Evolutionary conservation across 805 yeast species (phyloP).

Genomic region (Suhomyces kilbournensis): DNA sequence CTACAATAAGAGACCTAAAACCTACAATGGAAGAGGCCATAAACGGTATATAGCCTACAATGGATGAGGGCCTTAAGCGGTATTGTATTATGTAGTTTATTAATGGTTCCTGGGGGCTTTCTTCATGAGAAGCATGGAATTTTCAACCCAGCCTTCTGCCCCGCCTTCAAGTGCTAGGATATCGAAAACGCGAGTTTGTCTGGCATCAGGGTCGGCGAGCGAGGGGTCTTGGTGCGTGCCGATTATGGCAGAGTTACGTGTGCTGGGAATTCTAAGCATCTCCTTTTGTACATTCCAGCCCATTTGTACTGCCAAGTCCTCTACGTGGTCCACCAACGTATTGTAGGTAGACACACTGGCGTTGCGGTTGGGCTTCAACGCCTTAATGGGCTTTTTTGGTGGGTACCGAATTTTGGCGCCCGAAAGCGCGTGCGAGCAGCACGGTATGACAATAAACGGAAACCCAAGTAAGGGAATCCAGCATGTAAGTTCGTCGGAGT

Average conservation of each 20-base stretch:
- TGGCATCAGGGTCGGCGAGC: conserved; percentile 25
- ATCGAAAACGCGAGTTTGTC: conserved; percentile 49
- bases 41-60: background rate
- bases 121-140: conserved; percentile 67
- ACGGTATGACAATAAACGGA: conserved; percentile 90
- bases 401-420: conserved; percentile 73
- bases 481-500: conserved; percentile 90
- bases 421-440: conserved; percentile 85
- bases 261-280: conserved; percentile 88
- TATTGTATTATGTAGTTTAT: background rate
- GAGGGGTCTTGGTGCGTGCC: conserved; percentile 46
- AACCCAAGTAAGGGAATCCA: conserved; percentile 89
- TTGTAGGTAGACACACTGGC: conserved; percentile 62
- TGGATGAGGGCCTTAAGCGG: background rate
- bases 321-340: conserved; percentile 82
- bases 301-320: conserved; percentile 56
- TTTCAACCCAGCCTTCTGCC: conserved; percentile 86
- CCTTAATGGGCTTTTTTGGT: conserved; percentile 26
- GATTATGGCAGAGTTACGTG: conserved; percentile 86
- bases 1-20: background rate
- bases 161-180: conserved; percentile 79
- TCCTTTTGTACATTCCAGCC: conserved; percentile 90
- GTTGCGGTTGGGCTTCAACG: conserved; percentile 13
- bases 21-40: background rate
- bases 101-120: conserved; percentile 71